phyloP scores from a whole-genome alignment of 257 asterid species.

The Verbena officinalis region DNA sequence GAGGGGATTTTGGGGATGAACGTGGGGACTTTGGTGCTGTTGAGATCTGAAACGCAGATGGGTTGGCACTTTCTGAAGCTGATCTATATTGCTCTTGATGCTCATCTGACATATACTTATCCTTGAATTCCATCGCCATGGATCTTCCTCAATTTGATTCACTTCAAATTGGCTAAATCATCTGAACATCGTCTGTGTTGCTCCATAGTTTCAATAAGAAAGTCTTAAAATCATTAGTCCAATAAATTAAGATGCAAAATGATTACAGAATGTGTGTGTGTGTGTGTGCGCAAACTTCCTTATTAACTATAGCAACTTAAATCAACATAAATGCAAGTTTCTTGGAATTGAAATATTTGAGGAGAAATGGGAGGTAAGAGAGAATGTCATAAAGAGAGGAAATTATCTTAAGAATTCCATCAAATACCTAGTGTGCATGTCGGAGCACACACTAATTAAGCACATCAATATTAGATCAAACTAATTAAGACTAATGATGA shows the following conservation, averaged over 20 bases:
- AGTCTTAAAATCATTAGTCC: slow-evolving; percentile 15
- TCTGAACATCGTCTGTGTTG: slow-evolving; percentile 2
- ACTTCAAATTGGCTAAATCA: background rate
- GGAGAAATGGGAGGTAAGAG: background rate
- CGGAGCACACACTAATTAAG: background rate
- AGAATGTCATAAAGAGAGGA: background rate
- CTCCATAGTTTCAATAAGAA: slow-evolving; percentile 10
- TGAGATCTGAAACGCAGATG: slow-evolving; percentile 47
- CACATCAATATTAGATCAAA: background rate
- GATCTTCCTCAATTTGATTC: background rate
- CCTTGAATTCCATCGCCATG: slow-evolving; percentile 48
- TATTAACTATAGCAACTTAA: background rate
- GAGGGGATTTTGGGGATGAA: slow-evolving; percentile 50
- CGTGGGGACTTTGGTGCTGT: slow-evolving; percentile 53
- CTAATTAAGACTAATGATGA: background rate
- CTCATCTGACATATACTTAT: slow-evolving; percentile 50
- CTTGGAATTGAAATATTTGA: background rate
- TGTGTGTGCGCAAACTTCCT: background rate
- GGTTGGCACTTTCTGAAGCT: slow-evolving; percentile 64
- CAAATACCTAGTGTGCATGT: background rate
- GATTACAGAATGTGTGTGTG: background rate
- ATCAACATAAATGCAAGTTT: background rate
- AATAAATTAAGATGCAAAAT: background rate
- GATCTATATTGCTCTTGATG: slow-evolving; percentile 57
- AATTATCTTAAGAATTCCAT: background rate